Base-by-base conservation (phyloP, 768 basidiomycete species). In the Holtermannia corniformis region DNA sequence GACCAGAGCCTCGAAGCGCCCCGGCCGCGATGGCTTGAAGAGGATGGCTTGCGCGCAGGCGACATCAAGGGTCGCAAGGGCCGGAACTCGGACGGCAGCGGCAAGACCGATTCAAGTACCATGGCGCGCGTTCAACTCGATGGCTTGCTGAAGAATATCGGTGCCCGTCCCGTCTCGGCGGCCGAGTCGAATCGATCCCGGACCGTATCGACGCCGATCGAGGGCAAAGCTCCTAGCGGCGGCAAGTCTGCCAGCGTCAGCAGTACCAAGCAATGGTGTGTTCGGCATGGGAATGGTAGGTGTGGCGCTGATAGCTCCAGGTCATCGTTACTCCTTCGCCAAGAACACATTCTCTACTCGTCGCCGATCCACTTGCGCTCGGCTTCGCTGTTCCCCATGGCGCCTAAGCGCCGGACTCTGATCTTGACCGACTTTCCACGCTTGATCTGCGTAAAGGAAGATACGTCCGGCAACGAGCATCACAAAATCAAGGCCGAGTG, bases 361-460 rank as follows among this genome's bases (percentile, higher is more conserved):
- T 63, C 68, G 0, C 52, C 60, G 3, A 63, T 72, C 40, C 37
- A 55, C 13, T 47, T 59, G 11, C 52, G 62, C 20, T 57, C 67
- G 1, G 41, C 62, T 14, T 55, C 61, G 12, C 55, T 71, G n/a
- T 52, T 63, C 3, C 54, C 58, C n/a, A 53, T 46, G 5, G 45
- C 44, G 4, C 27, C 54, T 11, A 70, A 64, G 45, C 55, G 53
- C n/a, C 62, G 68, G 10, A 56, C 59, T 32, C 50, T 70, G 23
- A 58, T 67, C 40, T 41, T 67, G 4, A 65, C 66, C 22, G 66
- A 66, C 45, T 64, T 68, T 51, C 68, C 66, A 19, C 55, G 70
- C 26, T 55, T 72, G n/a, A 61, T 72, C 19, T 60, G 60, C 19
- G 61, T 70, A 44, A 69, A 68, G 55, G 70, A 72, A 40, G 50